These are phyloP conservation scores for Pseudotsuga menziesii DNA, from an alignment of 75 land plant species.

Conservation along the genomic window DNA sequence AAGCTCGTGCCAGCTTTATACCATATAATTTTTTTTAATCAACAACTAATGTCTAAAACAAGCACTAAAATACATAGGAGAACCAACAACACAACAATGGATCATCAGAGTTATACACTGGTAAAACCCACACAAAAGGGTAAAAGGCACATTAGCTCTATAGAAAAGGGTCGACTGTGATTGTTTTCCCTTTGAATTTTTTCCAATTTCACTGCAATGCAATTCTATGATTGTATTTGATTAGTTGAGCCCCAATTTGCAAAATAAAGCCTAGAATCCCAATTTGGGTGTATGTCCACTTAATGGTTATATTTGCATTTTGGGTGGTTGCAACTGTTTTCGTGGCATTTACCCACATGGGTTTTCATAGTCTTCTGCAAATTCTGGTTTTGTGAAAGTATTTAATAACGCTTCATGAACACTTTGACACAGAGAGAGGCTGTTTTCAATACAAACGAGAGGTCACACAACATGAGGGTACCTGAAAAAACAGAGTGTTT, in stretches of 20 bases:
- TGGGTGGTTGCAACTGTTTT: not conserved
- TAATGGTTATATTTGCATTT: not conserved
- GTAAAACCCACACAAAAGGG: too few species aligned
- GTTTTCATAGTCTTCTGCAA: not conserved
- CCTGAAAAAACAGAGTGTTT: not conserved
- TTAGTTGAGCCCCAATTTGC: not conserved
- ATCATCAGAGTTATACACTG: too few species aligned
- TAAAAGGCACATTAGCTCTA: not conserved
- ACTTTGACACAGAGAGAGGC: not conserved
- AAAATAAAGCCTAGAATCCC: too few species aligned
- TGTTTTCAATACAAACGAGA: not conserved
- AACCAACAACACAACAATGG: too few species aligned
- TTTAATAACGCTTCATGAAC: not conserved
- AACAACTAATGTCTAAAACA: too few species aligned
- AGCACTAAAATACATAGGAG: too few species aligned
- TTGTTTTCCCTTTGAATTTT: not conserved
- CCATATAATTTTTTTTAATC: too few species aligned
- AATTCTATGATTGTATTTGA: not conserved
- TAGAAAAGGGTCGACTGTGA: not conserved
- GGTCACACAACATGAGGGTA: slow-evolving; percentile 5
- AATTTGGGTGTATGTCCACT: not conserved
- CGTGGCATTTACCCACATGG: not conserved
- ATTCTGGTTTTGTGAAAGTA: not conserved
- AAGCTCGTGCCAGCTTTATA: too few species aligned
- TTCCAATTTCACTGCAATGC: not conserved